Evolutionary conservation across 139 green algal genomes (phyloP), one percentile per base, ranked within the genome.

Genomic region (Microglena sp.): DNA sequence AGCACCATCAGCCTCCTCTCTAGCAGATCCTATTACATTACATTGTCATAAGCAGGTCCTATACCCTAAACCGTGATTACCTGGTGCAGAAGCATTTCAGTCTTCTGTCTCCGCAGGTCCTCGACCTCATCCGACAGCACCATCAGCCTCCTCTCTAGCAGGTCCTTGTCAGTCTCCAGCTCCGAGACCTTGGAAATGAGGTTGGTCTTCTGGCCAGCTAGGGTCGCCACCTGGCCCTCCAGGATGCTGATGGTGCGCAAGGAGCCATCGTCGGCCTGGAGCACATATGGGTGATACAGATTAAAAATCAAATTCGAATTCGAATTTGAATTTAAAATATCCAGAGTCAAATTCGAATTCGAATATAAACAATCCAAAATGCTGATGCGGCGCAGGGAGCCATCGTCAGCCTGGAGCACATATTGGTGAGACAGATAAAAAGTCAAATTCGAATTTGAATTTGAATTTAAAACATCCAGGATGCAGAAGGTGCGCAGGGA

Each of bases 131-230:
- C 32, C 33, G 53, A 34, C 5, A 34, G 33, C 34, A 33, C 33
- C 58, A 55, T 34, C 58, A 65, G 31, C 34, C 58, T 21, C 24
- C 32, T n/a, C 58, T 65, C 58, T 18, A 65, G 5, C 33, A 65
- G 33, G 8, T 26, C 33, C 33, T 40, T 18, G 33, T 65, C 58
- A 22, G 30, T 22, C 34, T 65, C 22, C 33, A 65, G 34, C 22
- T 33, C 32, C 5, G 58, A 34, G n/a, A 65, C 58, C 58, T 65
- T 50, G 6, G 22, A 28, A 21, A 65, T 33, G 11, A 65, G 34
- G 31, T 65, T 65, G 31, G 33, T n/a, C 34, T 65, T 65, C 33
- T 65, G 58, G 58, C 33, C 33, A 7, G 58, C 58, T n/a, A 65
- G 58, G 33, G 50, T 34, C n/a, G 58, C n/a, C 22, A 65, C 58